phyloP scores from a whole-genome alignment of 176 grass and related monocot genomes.

The Paspalum vaginatum region DNA sequence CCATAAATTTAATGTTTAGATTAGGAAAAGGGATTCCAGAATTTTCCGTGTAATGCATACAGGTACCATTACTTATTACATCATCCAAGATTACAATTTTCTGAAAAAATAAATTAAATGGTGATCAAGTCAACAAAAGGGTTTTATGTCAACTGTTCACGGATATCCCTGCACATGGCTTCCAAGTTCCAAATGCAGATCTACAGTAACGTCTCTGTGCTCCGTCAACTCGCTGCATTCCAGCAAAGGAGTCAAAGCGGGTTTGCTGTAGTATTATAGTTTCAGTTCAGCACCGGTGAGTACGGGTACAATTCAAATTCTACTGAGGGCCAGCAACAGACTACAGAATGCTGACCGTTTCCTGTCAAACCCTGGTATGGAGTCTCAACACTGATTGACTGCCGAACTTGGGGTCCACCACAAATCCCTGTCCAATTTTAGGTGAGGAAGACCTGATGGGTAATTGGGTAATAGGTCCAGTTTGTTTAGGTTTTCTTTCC shows the following conservation, averaged over 20 bases:
- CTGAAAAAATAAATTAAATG: no score
- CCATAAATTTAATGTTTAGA: no score
- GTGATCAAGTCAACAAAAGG: background rate
- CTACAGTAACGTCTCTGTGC: background rate
- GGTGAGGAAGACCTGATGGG: background rate
- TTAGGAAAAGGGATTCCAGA: no score
- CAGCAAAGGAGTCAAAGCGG: no score
- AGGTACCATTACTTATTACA: no score
- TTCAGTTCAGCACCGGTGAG: no score
- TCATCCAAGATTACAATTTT: no score
- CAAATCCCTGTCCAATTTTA: background rate
- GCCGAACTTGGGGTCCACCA: background rate
- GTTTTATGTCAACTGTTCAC: background rate
- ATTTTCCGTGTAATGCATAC: no score
- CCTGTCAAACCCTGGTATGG: background rate
- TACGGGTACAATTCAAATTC: background rate
- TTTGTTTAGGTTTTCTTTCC: background rate
- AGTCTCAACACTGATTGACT: background rate
- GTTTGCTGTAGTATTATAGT: no score
- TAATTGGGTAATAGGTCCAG: no score
- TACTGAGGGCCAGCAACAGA: background rate
- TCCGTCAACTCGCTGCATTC: background rate
- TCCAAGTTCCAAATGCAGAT: no score
- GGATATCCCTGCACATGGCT: background rate
- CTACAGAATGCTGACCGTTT: constrained; percentile 15